phyloP scores from a whole-genome alignment of 805 yeast genomes.

The Lipomyces lipofer region DNA sequence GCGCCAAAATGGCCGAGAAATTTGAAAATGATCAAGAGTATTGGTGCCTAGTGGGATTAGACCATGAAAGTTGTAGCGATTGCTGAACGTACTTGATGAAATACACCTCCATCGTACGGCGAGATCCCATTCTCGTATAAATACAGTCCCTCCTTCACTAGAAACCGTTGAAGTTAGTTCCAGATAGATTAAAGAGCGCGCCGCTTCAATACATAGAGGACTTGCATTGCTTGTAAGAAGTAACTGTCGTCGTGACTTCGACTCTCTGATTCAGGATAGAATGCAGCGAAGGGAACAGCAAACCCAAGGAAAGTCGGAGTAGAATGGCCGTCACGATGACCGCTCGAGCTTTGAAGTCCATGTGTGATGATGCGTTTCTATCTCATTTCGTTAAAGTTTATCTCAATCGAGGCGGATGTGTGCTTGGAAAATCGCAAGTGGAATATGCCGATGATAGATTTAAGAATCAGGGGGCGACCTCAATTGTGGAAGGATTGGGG shows the following conservation, averaged over 20 bases:
- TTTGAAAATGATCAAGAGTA: constrained; percentile 53
- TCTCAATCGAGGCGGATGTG: too few species aligned
- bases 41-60: constrained; percentile 14
- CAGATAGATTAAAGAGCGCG: constrained; percentile 42
- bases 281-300: constrained; percentile 17
- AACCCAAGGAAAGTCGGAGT: constrained; percentile 10
- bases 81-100: constrained; percentile 65
- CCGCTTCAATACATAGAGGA: too few species aligned
- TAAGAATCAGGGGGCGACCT: not conserved
- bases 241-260: constrained; percentile 70
- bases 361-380: too few species aligned
- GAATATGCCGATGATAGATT: too few species aligned
- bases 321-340: constrained; percentile 10
- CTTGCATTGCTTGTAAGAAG: constrained; percentile 57
- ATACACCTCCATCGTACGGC: constrained; percentile 81
- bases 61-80: not conserved
- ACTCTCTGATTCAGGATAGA: constrained; percentile 51
- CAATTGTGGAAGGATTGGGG: too few species aligned
- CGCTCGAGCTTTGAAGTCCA: constrained; percentile 1
- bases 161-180: constrained; percentile 33
- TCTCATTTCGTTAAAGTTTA: too few species aligned
- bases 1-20: constrained; percentile 57
- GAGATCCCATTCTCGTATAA: constrained; percentile 56
- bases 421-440: too few species aligned
- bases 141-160: constrained; percentile 64